Percentiles rank a stretch among this genome's conserved stretches.
These are phyloP conservation scores for Ophiosphaerella herpotricha DNA, from an alignment of 2,329 filamentous ascomycete genomes.

Conservation along the genomic window DNA sequence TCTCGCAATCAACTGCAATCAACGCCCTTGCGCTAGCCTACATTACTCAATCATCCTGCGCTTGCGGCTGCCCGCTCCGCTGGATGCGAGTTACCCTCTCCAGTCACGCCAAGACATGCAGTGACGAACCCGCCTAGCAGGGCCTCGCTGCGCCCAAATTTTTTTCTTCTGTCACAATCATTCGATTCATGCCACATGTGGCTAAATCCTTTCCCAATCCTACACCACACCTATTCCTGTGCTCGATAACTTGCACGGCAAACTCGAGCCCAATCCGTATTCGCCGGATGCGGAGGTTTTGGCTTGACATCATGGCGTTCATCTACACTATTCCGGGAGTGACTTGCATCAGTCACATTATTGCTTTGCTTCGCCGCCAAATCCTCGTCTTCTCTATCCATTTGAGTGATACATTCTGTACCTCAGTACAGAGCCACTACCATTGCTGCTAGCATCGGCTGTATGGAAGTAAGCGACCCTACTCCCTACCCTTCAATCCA, in stretches of 20 bases:
- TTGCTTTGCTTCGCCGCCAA: conserved; percentile 16
- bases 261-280: conserved; percentile 8
- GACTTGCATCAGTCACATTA: conserved; percentile 24
- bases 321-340: conserved; percentile 7
- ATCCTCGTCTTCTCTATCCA: conserved; percentile 1
- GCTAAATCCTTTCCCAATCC: conserved; percentile 24
- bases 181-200: conserved; percentile 22
- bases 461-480: conserved; percentile 5
- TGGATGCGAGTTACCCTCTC: conserved; percentile 26
- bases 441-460: conserved; percentile 4
- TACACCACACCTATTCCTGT: conserved; percentile 10
- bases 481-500: conserved; percentile 1
- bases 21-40: conserved; percentile 5
- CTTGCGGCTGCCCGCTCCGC: conserved; percentile 17
- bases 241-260: conserved; percentile 19
- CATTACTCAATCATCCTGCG: not conserved
- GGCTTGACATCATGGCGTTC: conserved; percentile 12
- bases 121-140: conserved; percentile 24
- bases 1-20: not conserved
- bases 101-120: conserved; percentile 38
- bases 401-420: not conserved
- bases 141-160: conserved; percentile 22
- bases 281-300: conserved; percentile 17
- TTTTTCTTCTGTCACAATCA: conserved; percentile 23
- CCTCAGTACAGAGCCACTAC: conserved; percentile 3